Conservation (phyloP, 192 early-diverging fungal genomes). For the Linderina pennispora region DNA sequence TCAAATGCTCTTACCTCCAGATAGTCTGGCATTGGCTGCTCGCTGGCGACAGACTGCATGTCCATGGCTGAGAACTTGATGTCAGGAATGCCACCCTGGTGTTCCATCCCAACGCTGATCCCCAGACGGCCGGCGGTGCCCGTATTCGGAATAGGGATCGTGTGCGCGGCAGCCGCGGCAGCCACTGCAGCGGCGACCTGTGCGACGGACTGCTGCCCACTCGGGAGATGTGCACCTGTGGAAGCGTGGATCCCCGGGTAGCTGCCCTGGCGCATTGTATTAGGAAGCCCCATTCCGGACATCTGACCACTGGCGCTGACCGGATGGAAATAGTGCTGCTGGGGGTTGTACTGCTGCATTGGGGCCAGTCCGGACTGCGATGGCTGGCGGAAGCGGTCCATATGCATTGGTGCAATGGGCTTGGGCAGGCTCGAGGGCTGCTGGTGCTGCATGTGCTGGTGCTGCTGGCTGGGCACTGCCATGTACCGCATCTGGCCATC, state of each 20-base stretch:
- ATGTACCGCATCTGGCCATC: slow-evolving; percentile 44
- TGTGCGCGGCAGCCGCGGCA: slow-evolving; percentile 32
- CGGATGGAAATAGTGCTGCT: slow-evolving; percentile 11
- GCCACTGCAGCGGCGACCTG: slow-evolving; percentile 43
- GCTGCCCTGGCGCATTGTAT: too few relatives aligned
- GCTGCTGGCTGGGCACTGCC: slow-evolving; percentile 42
- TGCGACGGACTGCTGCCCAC: slow-evolving; percentile 34
- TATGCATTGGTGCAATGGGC: slow-evolving; percentile 8
- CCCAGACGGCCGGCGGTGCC: slow-evolving; percentile 4
- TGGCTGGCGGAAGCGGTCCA: slow-evolving; percentile 26
- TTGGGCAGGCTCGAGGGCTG: slow-evolving; percentile 22
- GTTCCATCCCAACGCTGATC: slow-evolving; percentile 6
- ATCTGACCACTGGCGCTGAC: too few relatives aligned
- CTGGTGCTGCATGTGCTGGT: too few relatives aligned
- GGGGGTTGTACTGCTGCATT: slow-evolving; percentile 17
- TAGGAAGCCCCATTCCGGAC: too few relatives aligned
- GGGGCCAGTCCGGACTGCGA: slow-evolving; percentile 13
- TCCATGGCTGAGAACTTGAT: slow-evolving; percentile 43
- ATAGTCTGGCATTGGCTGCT: slow-evolving; percentile 34
- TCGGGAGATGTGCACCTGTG: slow-evolving; percentile 16
- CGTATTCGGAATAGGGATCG: slow-evolving; percentile 8
- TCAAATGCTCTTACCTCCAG: slow-evolving; percentile 32
- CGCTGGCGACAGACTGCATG: slow-evolving; percentile 28
- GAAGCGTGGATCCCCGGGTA: too few relatives aligned
- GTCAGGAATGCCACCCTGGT: slow-evolving; percentile 9